Conservation (phyloP, 2,329 filamentous ascomycete genomes). For the Xylaria hypoxylon region DNA sequence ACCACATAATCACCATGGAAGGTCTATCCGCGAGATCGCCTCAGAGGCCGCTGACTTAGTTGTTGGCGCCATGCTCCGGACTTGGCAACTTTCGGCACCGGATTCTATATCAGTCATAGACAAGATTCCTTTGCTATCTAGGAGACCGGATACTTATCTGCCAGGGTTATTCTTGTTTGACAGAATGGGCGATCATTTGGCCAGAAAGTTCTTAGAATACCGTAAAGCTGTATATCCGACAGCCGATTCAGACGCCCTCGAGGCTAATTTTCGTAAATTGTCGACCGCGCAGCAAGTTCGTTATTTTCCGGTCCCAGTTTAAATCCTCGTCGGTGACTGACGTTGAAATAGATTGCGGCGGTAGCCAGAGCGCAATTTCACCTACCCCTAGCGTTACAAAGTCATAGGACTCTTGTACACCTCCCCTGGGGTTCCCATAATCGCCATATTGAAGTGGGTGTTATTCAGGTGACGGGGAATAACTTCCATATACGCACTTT, state of each 20-base stretch:
- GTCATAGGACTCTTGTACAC: not conserved
- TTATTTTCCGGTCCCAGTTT: not conserved
- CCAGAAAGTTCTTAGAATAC: not conserved
- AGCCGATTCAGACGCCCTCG: not conserved
- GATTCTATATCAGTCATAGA: not conserved
- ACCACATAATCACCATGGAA: no score
- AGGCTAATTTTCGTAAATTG: not conserved
- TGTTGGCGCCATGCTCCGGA: not conserved
- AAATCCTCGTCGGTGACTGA: not conserved
- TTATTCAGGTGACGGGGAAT: not conserved
- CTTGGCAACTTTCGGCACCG: not conserved
- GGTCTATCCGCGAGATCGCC: no score
- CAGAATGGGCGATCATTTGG: not conserved
- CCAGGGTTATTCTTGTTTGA: no score
- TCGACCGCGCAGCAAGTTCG: not conserved
- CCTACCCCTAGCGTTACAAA: not conserved
- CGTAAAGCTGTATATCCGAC: not conserved
- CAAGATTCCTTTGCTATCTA: not conserved
- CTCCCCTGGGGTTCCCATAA: not conserved
- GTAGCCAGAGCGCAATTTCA: not conserved
- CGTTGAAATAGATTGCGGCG: not conserved
- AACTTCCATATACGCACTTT: constrained; percentile 6
- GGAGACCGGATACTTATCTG: no score
- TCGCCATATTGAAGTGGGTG: not conserved
- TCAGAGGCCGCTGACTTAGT: not conserved